A percentile compares a stretch with the other conserved stretches of the same genome.
Evolutionary conservation across 2,329 filamentous ascomycete genomes (phyloP).

Genomic region (Venturia nashicola): DNA sequence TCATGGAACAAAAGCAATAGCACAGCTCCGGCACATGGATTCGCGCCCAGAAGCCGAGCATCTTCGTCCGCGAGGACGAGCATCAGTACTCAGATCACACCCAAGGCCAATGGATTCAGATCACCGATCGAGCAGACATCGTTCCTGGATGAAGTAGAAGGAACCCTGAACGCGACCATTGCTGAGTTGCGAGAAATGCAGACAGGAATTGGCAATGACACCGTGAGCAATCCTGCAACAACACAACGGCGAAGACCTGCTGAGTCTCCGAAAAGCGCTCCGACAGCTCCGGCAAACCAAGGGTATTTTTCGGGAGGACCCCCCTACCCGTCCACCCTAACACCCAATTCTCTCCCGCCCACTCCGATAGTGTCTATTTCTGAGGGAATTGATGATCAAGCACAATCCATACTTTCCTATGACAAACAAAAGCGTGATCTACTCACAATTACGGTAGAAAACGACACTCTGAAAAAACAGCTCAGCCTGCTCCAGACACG

Average conservation of each 20-base stretch:
- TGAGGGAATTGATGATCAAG: neutral
- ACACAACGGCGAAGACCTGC: neutral
- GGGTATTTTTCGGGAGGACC: neutral
- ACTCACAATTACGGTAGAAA: conserved; percentile 4
- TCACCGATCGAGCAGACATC: neutral
- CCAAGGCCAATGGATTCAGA: neutral
- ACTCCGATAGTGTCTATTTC: neutral
- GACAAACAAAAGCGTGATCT: neutral
- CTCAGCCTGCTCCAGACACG: conserved; percentile 2
- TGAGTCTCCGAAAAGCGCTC: conserved; percentile 1
- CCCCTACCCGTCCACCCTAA: neutral
- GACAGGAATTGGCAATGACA: neutral
- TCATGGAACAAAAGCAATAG: conserved; percentile 1
- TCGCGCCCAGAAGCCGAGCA: neutral
- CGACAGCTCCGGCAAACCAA: conserved; percentile 1
- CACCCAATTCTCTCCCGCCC: neutral
- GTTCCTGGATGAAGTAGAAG: conserved; percentile 7
- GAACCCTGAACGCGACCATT: conserved; percentile 10
- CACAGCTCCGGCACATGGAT: neutral
- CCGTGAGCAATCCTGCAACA: neutral
- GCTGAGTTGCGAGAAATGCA: conserved; percentile 9
- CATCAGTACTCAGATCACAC: neutral
- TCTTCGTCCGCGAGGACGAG: neutral
- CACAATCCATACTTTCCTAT: neutral
- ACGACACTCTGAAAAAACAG: conserved; percentile 8